Evolutionary conservation across 305 asterid species (phyloP), one percentile per base, ranked within the genome.

Genomic region (Plantago coronopus): DNA sequence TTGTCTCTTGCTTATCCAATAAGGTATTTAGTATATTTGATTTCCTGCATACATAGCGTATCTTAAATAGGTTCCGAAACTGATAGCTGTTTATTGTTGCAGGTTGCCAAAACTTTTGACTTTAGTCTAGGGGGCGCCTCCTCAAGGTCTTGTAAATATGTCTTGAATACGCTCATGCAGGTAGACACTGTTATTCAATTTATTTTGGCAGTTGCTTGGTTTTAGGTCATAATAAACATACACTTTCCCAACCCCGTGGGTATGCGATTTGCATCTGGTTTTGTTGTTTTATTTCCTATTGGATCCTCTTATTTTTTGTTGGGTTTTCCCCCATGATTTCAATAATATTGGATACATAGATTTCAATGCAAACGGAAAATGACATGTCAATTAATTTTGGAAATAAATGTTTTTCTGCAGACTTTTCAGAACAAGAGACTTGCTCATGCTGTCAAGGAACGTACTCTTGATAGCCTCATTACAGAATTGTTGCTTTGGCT

Each of bases 71-170:
- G 55, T 66, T 54, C 45, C 19, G 48, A 57, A 12, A 66, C 49
- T 61, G 63, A 60, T 69, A 54, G 71, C 21, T 59, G 22, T 17
- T 48, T 54, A 47, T 64, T 56, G 57, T 61, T 37, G 54, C 88
- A 94, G 99, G 96, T 94, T 63, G 96, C 97, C 20, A 91, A 86
- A 73, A 88, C 98, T 67, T 94, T 94, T 66, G 96, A 94, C 74
- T 90, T 90, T 63, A 90, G 99, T 80, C 90, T 94, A 59, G 69
- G 74, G 48, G 99, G 99, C 40, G 97, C 95, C 69, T 90, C 99
- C 46, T 94, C 99, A 64, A 88, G 99, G 78, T 90, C 99, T 48
- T 94, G 99, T 81, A 94, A 94, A 94, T 94, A 94, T 74, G 99
- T 94, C 62, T 85, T 94, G 57, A 94, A 94, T 78, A 94, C 99